A percentile compares a stretch with the other conserved stretches of the same genome.
phyloP scores from a whole-genome alignment of 345 rosid genomes.

The Salix brachista region DNA sequence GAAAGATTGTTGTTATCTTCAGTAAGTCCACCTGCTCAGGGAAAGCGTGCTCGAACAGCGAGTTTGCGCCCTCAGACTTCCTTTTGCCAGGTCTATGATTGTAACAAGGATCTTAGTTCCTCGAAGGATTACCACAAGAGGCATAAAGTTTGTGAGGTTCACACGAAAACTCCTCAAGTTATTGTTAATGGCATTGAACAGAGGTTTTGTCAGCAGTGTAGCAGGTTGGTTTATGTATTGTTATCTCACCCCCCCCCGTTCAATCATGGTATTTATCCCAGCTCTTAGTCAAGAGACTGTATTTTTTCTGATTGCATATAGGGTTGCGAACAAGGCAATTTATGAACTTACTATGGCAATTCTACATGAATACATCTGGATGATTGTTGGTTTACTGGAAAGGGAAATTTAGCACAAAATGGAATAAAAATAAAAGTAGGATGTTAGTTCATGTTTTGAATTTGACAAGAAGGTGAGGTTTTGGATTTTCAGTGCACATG shows the following conservation, averaged over 20 bases:
- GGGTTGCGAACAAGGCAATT: neutral
- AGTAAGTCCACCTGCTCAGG: neutral
- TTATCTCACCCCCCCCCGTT: neutral
- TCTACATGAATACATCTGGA: neutral
- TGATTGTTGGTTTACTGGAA: neutral
- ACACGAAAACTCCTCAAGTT: slow-evolving; percentile 65
- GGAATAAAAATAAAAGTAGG: neutral
- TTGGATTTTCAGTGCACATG: neutral
- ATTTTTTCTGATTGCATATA: neutral
- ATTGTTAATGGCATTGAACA: slow-evolving; percentile 62
- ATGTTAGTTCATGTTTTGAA: neutral
- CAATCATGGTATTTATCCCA: neutral
- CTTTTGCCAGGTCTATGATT: slow-evolving; percentile 68
- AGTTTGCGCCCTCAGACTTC: slow-evolving; percentile 25
- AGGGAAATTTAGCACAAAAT: neutral
- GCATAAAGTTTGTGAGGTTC: slow-evolving; percentile 78
- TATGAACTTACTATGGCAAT: neutral
- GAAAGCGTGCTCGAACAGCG: slow-evolving; percentile 27
- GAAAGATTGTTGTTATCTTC: slow-evolving; percentile 24
- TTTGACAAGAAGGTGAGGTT: neutral
- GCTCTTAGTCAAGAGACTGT: neutral
- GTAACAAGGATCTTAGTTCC: slow-evolving; percentile 68
- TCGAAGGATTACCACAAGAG: slow-evolving; percentile 72
- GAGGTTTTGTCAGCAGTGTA: slow-evolving; percentile 93
- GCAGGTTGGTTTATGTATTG: slow-evolving; percentile 48